Evolutionary conservation across 2,329 filamentous ascomycete species (phyloP).

Genomic region (Calonectria crousiana): DNA sequence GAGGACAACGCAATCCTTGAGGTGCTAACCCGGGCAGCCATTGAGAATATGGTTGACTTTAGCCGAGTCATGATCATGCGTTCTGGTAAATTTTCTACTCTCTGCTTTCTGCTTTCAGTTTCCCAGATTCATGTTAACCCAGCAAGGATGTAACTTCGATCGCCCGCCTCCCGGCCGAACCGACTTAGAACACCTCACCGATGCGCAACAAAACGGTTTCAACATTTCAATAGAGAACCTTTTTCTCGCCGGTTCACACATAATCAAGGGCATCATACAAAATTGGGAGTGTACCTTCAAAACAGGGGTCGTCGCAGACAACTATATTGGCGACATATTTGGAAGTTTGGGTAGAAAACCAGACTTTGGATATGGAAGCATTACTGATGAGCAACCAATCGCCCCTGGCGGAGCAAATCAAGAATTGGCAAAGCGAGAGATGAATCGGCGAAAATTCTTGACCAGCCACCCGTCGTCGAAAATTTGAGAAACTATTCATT

Average conservation of each 20-base stretch:
- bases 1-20: conserved; percentile 80
- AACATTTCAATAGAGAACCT: conserved; percentile 73
- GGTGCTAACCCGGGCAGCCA: conserved; percentile 70
- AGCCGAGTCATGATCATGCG: conserved; percentile 76
- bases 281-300: conserved; percentile 72
- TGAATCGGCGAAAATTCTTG: conserved; percentile 43
- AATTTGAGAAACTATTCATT: conserved; percentile 10
- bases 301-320: conserved; percentile 67
- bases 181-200: conserved; percentile 70
- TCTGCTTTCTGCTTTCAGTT: background rate
- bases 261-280: conserved; percentile 72
- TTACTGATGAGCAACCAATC: conserved; percentile 53
- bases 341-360: conserved; percentile 74
- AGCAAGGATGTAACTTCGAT: conserved; percentile 75
- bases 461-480: conserved; percentile 40
- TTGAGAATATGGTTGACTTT: conserved; percentile 72
- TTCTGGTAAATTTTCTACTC: conserved; percentile 55
- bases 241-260: conserved; percentile 73
- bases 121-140: background rate
- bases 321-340: conserved; percentile 80
- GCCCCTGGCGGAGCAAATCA: conserved; percentile 32
- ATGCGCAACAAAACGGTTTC: conserved; percentile 73
- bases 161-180: conserved; percentile 71
- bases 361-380: conserved; percentile 71
- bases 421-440: conserved; percentile 44